A percentile compares a stretch with the other conserved stretches of the same genome.
Conservation (phyloP, 257 asterid species). For the Haberlea rhodopensis region DNA sequence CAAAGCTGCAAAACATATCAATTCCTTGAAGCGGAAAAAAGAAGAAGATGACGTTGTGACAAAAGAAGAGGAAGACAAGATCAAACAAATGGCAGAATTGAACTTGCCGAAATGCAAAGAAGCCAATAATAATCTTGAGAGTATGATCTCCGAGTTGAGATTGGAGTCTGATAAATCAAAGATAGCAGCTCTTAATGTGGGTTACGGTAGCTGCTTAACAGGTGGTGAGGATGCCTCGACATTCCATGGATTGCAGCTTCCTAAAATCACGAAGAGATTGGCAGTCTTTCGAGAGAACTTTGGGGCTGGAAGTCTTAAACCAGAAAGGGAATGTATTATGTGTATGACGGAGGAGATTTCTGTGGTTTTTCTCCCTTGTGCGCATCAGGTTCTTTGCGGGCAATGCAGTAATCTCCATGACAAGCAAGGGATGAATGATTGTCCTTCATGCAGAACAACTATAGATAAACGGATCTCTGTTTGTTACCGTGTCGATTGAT, state of each 20-base stretch:
- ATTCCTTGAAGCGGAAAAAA: conserved; percentile 32
- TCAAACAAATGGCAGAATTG: conserved; percentile 41
- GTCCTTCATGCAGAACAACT: conserved; percentile 53
- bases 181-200: conserved; percentile 55
- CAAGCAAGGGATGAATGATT: conserved; percentile 44
- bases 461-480: conserved; percentile 39
- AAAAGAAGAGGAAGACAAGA: conserved; percentile 40
- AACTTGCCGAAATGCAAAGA: conserved; percentile 36
- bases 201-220: conserved; percentile 31
- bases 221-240: conserved; percentile 16
- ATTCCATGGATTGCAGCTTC: conserved; percentile 28
- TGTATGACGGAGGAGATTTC: conserved; percentile 68
- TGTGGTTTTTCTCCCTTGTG: conserved; percentile 79
- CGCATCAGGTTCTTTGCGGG: conserved; percentile 74
- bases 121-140: conserved; percentile 37
- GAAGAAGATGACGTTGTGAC: conserved; percentile 35
- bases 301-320: conserved; percentile 33
- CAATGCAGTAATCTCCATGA: conserved; percentile 52
- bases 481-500: conserved; percentile 12
- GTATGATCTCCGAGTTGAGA: conserved; percentile 41
- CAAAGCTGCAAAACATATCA: conserved; percentile 23
- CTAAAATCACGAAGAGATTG: conserved; percentile 37
- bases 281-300: conserved; percentile 43
- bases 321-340: conserved; percentile 87
- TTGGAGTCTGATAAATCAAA: conserved; percentile 43